Base-by-base conservation (phyloP, 2,329 filamentous ascomycete genomes). In the Stemphylium vesicarium region DNA sequence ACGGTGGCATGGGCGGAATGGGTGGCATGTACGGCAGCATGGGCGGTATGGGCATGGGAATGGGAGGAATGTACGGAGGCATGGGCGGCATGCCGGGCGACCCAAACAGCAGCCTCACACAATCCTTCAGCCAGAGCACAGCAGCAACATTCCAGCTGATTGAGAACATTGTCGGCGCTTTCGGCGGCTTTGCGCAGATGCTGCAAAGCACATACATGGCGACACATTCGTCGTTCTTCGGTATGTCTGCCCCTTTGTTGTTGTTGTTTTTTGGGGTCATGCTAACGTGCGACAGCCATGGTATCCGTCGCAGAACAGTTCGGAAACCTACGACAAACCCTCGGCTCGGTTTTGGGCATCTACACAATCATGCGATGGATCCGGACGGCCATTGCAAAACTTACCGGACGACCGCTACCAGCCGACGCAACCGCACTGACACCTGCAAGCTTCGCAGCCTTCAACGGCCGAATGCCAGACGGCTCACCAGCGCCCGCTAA, bases 171-270 rank as follows among this genome's bases (percentile, higher is more conserved):
- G 95, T 99, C 12, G 91, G 92, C 20, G 93, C 95, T 2, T 99
- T 99, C 80, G 93, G 93, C 16, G 95, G 96, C 0, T 98, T 99
- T 73, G 92, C 96, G 11, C 95, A 99, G 80, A 99, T 99, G 95
- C 84, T 99, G 24, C 95, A 99, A 79, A 98, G 95, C 81, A 98
- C 95, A 10, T 99, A 97, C 70, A 99, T 99, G 96, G 95, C 96
- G 26, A 99, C 95, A 0, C 95, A 99, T 77, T 97, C 93, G 5
- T 96, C 92, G 49, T 99, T 99, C 78, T 99, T 98, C 71, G 93
- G 92, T 96, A 84, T 69, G 89, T 78, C 12, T 13, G 13, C 33
- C 13, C 2, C 20, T 3, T 41, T 11, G 22, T 12, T 20, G 11
- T 20, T 4, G 6, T 2, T 2, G 9, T 5, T 38, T 44, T 36